Evolutionary conservation across 352 stramenopile species (phyloP), one percentile per base, ranked within the genome.

Genomic region (Thalassiosira mediterranea): DNA sequence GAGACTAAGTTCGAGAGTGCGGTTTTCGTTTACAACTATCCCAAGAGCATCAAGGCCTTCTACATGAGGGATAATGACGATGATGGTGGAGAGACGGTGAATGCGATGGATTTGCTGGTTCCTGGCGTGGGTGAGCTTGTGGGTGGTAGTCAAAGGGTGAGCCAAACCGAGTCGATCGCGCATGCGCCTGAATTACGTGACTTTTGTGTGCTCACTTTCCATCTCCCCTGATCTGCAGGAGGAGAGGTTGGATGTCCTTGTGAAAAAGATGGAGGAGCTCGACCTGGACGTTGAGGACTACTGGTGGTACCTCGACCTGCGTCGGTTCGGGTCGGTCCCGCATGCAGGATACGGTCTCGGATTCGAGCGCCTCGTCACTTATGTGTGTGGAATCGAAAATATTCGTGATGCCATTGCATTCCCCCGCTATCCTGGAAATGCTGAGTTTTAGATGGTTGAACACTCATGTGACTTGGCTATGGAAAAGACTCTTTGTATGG

Each of bases 11-110:
- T 93, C 71, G 71, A 94, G 25, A 91, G 85, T 28, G 83, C 86
- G 1, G 95, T 98, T 4, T 99, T 99, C 79, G 96, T 99, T 65
- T 98, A 98, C 49, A 95, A 99, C 73, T 99, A 99, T 82, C 96
- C 97, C 1, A 96, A 95, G 10, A 89, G 91, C 7, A 98, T 99
- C 72, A 99, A 99, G 88, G 95, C 97, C 4, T 99, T 99, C 78
- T 99, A 99, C 90, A 99, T 99, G 97, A 91, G 96, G 47, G 94
- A 97, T 72, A 99, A 99, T 79, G 88, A 94, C 64, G 83, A 91
- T 47, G 90, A 97, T 46, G 91, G 94, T 37, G 95, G 95, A 21
- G 91, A 98, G 74, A 98, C 96, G 0, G 96, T 99, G 11, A 96
- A 96, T 63, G 96, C 96, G 8, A 98, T 99, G 93, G 96, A 99